phyloP scores from a whole-genome alignment of 257 asterid genomes.

The Solanum bulbocastanum region DNA sequence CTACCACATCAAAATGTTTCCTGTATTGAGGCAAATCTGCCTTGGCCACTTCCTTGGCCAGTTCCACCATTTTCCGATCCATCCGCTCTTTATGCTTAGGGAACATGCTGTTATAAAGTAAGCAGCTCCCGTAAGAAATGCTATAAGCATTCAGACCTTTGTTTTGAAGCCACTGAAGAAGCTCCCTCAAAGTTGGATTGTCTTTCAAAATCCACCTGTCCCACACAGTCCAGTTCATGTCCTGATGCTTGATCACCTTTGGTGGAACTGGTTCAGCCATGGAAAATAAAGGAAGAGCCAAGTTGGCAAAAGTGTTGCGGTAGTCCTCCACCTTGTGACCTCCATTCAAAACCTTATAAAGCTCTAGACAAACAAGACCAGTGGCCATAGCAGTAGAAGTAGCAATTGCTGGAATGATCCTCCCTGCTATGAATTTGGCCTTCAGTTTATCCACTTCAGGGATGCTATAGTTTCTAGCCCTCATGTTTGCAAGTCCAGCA shows the following conservation, averaged over 20 bases:
- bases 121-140: constrained; percentile 74
- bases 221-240: constrained; percentile 92
- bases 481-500: constrained; percentile 92
- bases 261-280: constrained; percentile 90
- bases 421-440: constrained; percentile 88
- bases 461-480: constrained; percentile 87
- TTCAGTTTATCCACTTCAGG: constrained; percentile 87
- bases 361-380: constrained; percentile 88
- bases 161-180: constrained; percentile 65
- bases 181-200: constrained; percentile 64
- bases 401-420: constrained; percentile 92
- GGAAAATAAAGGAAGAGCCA: constrained; percentile 86
- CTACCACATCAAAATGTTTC: constrained; percentile 67
- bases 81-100: constrained; percentile 73
- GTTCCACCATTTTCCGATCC: constrained; percentile 63
- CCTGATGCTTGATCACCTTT: constrained; percentile 52
- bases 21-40: constrained; percentile 61
- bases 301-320: constrained; percentile 86
- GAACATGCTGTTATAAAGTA: constrained; percentile 76
- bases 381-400: constrained; percentile 95
- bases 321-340: constrained; percentile 78
- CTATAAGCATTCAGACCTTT: constrained; percentile 78
- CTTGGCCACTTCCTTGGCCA: constrained; percentile 73
- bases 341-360: constrained; percentile 66
- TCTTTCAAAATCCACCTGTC: constrained; percentile 66